phyloP scores from a whole-genome alignment of 192 early-diverging fungal genomes.

The Linderina pennispora region DNA sequence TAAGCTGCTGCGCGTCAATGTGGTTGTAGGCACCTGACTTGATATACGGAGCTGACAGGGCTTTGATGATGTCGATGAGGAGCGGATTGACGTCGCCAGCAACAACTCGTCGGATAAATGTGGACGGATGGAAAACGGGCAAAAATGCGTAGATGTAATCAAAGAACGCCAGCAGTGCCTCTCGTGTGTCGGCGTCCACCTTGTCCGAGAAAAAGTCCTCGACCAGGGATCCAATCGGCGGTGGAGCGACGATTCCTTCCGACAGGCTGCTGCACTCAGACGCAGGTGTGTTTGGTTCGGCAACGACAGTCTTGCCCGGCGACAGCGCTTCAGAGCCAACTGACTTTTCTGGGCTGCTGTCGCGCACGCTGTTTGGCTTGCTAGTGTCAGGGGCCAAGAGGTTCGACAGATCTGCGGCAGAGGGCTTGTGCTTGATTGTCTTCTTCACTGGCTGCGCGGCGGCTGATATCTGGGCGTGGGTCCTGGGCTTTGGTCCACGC shows the following conservation, averaged over 20 bases:
- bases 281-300: no score
- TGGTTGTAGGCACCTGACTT: constrained; percentile 15
- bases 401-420: no score
- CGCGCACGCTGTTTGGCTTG: no score
- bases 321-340: constrained; percentile 9
- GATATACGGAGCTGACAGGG: constrained; percentile 27
- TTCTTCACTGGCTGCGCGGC: no score
- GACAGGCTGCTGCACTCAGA: no score
- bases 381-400: no score
- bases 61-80: constrained; percentile 39
- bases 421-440: no score
- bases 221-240: constrained; percentile 24
- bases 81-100: constrained; percentile 37
- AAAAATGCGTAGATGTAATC: constrained; percentile 43
- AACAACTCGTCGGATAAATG: constrained; percentile 44
- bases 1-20: constrained; percentile 27
- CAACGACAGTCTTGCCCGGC: no score
- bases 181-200: constrained; percentile 26
- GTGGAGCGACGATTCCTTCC: no score
- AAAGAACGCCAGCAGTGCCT: constrained; percentile 42
- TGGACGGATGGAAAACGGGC: constrained; percentile 44
- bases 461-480: no score
- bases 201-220: constrained; percentile 27
- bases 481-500: constrained; percentile 45
- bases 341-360: no score